These are phyloP conservation scores for Raddia guianensis DNA, from an alignment of 176 grass and related monocot species.

Conservation along the genomic window DNA sequence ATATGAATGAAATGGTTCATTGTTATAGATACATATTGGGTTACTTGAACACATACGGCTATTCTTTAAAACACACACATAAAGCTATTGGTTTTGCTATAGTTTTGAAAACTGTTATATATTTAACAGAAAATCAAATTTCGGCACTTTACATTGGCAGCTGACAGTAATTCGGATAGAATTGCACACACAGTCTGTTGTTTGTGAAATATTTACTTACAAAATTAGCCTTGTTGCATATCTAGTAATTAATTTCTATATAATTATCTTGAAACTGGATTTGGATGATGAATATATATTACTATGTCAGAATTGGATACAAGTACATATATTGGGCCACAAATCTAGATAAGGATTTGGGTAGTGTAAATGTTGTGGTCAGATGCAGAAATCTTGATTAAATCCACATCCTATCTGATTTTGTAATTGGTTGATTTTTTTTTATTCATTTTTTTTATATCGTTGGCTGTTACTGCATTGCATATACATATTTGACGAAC, in stretches of 20 bases:
- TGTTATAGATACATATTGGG: background rate
- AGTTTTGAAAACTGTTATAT: background rate
- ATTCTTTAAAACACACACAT: too few species aligned
- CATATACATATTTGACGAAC: constrained; percentile 23
- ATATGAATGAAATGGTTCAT: constrained; percentile 13
- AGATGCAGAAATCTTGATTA: background rate
- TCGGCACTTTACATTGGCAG: background rate
- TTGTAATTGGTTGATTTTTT: background rate
- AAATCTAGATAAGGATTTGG: constrained; percentile 4
- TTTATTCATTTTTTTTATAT: constrained; percentile 12
- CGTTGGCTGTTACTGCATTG: background rate
- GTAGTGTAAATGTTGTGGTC: background rate
- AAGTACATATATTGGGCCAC: background rate
- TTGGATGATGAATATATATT: background rate
- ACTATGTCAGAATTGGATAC: background rate
- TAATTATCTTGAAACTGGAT: background rate
- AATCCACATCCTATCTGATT: constrained; percentile 1
- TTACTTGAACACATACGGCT: background rate
- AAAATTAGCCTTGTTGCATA: background rate
- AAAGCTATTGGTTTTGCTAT: too few species aligned
- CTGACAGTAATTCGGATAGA: constrained; percentile 11
- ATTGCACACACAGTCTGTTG: background rate
- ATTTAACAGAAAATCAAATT: background rate
- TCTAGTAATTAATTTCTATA: background rate
- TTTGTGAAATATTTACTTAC: background rate